These are phyloP conservation scores for Mycena albidolilacea DNA, from an alignment of 768 basidiomycete genomes.

Conservation along the genomic window DNA sequence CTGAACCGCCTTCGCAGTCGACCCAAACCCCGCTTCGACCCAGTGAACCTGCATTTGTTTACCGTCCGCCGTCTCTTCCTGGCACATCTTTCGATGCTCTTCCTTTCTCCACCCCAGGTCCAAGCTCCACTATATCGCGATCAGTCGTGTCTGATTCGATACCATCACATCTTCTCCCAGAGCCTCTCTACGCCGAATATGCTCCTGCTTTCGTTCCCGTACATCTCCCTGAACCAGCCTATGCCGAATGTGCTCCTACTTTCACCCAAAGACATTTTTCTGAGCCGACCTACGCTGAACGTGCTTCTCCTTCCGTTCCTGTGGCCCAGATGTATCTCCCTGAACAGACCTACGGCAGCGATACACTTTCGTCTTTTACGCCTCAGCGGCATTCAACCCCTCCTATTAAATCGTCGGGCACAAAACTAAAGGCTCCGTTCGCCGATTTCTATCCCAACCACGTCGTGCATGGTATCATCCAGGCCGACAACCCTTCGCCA, in stretches of 20 bases:
- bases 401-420: not conserved
- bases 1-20: constrained; percentile 21
- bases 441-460: constrained; percentile 28
- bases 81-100: not conserved
- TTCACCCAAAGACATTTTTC: not conserved
- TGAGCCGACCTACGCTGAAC: not conserved
- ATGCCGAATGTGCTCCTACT: not conserved
- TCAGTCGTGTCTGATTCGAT: constrained; percentile 7
- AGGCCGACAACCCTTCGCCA: constrained; percentile 33
- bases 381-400: constrained; percentile 12
- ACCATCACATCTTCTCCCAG: not conserved
- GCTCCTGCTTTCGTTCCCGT: not conserved
- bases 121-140: constrained; percentile 38
- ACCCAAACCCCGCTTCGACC: constrained; percentile 17
- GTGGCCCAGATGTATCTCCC: constrained; percentile 3
- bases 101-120: constrained; percentile 49
- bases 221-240: not conserved
- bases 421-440: not conserved
- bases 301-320: not conserved
- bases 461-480: constrained; percentile 38
- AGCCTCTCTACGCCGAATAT: not conserved
- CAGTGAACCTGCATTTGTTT: constrained; percentile 3
- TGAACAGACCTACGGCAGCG: not conserved
- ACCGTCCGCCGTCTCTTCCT: constrained; percentile 20
- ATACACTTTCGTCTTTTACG: not conserved